These are phyloP conservation scores for Euphorbia peplus DNA, from an alignment of 345 rosid species.

Conservation along the genomic window DNA sequence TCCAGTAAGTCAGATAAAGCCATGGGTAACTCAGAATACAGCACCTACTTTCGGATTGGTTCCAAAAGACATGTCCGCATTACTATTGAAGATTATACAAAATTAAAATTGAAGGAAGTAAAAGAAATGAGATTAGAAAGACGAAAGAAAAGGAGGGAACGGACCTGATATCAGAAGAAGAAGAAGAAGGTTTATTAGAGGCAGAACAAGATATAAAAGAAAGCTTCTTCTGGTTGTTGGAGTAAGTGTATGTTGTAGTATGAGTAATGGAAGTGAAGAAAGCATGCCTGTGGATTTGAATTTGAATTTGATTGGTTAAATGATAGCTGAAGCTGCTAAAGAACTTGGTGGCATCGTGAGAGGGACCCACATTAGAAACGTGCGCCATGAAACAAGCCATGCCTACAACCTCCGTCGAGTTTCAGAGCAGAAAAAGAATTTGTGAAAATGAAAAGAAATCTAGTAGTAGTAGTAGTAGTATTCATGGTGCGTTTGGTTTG, in stretches of 20 bases:
- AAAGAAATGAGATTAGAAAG: not conserved
- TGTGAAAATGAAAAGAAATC: not conserved
- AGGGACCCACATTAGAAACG: conserved; percentile 19
- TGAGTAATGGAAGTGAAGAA: conserved; percentile 3
- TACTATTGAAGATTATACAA: too few relatives aligned
- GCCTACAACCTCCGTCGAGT: not conserved
- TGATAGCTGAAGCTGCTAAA: conserved; percentile 24
- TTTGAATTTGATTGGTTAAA: conserved; percentile 7
- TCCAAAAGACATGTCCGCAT: too few relatives aligned
- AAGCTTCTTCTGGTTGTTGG: conserved; percentile 9
- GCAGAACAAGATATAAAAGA: conserved; percentile 45
- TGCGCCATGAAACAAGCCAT: conserved; percentile 43
- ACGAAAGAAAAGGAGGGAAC: conserved; percentile 14
- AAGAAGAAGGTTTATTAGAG: conserved; percentile 48
- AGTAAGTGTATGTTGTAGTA: not conserved
- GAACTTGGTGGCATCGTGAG: conserved; percentile 13
- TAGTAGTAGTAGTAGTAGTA: too few relatives aligned
- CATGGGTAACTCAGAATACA: too few relatives aligned
- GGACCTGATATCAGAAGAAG: conserved; percentile 60
- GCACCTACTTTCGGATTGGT: too few relatives aligned
- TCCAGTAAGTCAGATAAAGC: too few relatives aligned
- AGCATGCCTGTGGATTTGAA: conserved; percentile 4
- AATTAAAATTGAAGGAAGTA: not conserved
- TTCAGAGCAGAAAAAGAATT: too few relatives aligned
- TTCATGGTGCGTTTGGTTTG: too few relatives aligned